Conservation (phyloP, 352 stramenopile species). For the Globisporangium parvum region DNA sequence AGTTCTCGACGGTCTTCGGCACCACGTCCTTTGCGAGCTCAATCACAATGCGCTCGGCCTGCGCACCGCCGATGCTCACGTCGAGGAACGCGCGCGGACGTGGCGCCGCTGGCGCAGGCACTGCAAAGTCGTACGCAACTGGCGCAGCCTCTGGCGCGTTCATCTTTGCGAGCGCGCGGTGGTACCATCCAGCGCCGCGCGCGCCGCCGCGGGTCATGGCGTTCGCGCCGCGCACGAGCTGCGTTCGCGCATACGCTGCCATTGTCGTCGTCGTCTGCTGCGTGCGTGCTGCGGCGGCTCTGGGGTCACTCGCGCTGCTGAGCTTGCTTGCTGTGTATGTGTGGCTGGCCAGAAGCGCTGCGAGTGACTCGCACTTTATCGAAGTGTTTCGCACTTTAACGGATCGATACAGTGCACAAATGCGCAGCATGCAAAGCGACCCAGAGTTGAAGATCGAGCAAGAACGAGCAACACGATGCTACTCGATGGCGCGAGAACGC, state of each 20-base stretch:
- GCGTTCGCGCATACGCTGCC: conserved; percentile 53
- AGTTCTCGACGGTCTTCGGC: conserved; percentile 70
- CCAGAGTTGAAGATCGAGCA: conserved; percentile 25
- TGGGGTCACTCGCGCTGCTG: too few species aligned
- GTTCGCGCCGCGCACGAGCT: conserved; percentile 48
- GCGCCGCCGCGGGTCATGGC: conserved; percentile 57
- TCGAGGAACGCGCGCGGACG: conserved; percentile 74
- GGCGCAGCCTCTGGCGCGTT: conserved; percentile 51
- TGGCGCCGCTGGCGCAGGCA: conserved; percentile 38
- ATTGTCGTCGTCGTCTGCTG: conserved; percentile 19
- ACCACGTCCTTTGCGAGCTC: conserved; percentile 83
- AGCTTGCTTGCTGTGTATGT: conserved; percentile 4
- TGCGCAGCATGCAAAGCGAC: not conserved
- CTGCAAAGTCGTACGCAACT: conserved; percentile 63
- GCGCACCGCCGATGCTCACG: conserved; percentile 76
- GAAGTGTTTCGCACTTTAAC: conserved; percentile 3
- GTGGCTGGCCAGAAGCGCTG: conserved; percentile 35
- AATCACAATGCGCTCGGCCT: conserved; percentile 70
- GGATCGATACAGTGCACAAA: not conserved
- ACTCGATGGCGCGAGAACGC: conserved; percentile 16
- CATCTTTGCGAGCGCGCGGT: conserved; percentile 81
- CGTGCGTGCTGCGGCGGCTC: not conserved
- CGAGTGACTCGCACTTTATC: conserved; percentile 11
- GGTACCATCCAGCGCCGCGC: conserved; percentile 77
- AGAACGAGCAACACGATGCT: conserved; percentile 1